Base-by-base conservation (phyloP, 768 basidiomycete species). In the Suillus occidentalis region DNA sequence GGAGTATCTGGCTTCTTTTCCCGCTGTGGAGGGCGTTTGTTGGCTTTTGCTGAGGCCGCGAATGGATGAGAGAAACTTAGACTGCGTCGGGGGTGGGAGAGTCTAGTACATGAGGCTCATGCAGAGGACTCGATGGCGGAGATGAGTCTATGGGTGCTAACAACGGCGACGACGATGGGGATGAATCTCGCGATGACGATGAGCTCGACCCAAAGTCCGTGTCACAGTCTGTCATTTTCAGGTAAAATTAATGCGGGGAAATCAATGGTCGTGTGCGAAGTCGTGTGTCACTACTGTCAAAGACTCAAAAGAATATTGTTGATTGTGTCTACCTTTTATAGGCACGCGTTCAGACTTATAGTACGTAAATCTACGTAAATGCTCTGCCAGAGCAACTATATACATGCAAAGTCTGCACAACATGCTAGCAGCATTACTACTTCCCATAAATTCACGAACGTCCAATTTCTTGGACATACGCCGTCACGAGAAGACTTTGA, bases 41-140 rank as follows among this genome's bases (percentile, higher is more conserved):
- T 76, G 4, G 82, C 80, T 63, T 84, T 85, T 4, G 83, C 82
- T 1, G 87, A 87, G 0, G 82, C 89, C 14, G 89, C 85, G 61
- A 87, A 85, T 0, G 88, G 88, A 68, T 90, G 74, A 65, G 67
- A 63, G 31, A 73, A 65, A 7, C 65, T 50, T 16, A 16, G 31
- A 43, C 58, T n/a, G 63, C n/a, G 69, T 60, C 18, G 66, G 68
- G 65, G 53, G 78, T 72, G 47, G 81, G 71, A n/a, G 50, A 78
- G 74, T 66, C 69, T 73, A 76, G 61, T 66, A 76, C 69, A 39
- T 61, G 72, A 1, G 65, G 72, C 18, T 37, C 72, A 53, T 78
- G 67, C 20, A 60, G 42, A 0, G 78, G 78, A 42, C 79, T 80
- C 5, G 76, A 75, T 6, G 71, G 73, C 0, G 80, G 79, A 0